Evolutionary conservation across 78 protist species (phyloP).

Genomic region (Ministeria vibrans): DNA sequence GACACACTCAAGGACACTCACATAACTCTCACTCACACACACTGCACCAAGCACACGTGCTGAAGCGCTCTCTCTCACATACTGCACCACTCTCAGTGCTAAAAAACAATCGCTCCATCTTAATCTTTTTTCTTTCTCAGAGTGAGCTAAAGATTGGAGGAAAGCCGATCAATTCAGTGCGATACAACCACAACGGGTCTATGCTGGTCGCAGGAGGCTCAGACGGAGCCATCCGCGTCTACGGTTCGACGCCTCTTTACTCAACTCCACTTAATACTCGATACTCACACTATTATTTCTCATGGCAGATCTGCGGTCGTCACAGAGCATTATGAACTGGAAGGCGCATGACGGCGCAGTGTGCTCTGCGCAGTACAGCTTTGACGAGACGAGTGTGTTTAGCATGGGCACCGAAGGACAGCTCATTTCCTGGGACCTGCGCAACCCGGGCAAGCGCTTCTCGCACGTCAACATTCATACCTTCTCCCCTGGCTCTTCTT

Average conservation of each 20-base stretch:
- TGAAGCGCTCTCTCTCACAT: neutral
- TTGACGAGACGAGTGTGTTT: conserved; percentile 14
- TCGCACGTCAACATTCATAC: neutral
- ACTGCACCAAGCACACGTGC: neutral
- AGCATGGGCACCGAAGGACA: conserved; percentile 8
- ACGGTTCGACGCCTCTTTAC: no score
- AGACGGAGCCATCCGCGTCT: conserved; percentile 18
- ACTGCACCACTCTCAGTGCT: no score
- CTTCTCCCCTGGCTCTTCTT: neutral
- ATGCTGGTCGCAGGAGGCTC: conserved; percentile 17
- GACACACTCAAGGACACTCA: no score
- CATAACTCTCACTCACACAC: no score
- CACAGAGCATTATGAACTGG: conserved; percentile 15
- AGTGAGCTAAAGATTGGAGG: no score
- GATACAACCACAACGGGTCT: conserved; percentile 28
- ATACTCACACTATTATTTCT: no score
- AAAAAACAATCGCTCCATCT: no score
- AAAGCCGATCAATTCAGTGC: conserved; percentile 4
- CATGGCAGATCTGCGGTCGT: neutral
- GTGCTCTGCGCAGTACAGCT: neutral
- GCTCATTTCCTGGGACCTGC: neutral
- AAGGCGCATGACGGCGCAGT: conserved; percentile 2
- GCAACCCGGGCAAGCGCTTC: neutral
- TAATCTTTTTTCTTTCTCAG: no score
- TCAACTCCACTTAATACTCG: no score